Evolutionary conservation across 2,329 filamentous ascomycete genomes (phyloP), one percentile per base, ranked within the genome.

Genomic region (Epicoccum nigrum): DNA sequence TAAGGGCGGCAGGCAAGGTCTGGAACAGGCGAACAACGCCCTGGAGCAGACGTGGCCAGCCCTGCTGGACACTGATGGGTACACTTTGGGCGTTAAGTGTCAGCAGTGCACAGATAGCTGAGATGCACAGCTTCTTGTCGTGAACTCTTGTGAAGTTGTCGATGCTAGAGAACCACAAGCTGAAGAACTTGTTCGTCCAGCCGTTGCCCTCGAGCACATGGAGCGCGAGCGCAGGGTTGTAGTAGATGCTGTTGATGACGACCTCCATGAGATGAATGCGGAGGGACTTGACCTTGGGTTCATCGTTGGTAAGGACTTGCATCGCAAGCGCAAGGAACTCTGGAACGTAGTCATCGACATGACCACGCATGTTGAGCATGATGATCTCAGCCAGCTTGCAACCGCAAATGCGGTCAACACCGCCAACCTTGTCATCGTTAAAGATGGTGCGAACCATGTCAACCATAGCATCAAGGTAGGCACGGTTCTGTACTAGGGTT

Each of bases 101-200:
- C 43, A 99, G 83, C 9, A 99, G 84, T 5, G 91, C 83, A 52
- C 90, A 88, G 63, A 99, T 97, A 38, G 92, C 93, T 15, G 92
- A 90, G 64, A 99, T 97, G 56, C 91, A 97, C 20, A 99, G 81
- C 81, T 97, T 99, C 84, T 99, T 99, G 79, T 99, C 94, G 72
- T 99, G 94, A 2, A 99, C 94, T 33, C 94, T 85, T 44, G 86
- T 89, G 77, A 99, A 97, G 67, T 85, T 87, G 56, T 96, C 89
- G 78, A 99, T 99, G 77, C 87, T 95, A 33, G 90, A 90, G 74
- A 99, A 99, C 94, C 94, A 99, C 52, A 95, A 79, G 75, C 90
- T 96, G 80, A 99, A 99, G 79, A 99, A 99, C 71, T 95, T 95
- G 77, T 97, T 97, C 6, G 94, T 97, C 93, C 92, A 97, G 54